Evolutionary conservation across 805 yeast species (phyloP), one percentile per base, ranked within the genome.

Genomic region (Spencermartinsiella europaea): DNA sequence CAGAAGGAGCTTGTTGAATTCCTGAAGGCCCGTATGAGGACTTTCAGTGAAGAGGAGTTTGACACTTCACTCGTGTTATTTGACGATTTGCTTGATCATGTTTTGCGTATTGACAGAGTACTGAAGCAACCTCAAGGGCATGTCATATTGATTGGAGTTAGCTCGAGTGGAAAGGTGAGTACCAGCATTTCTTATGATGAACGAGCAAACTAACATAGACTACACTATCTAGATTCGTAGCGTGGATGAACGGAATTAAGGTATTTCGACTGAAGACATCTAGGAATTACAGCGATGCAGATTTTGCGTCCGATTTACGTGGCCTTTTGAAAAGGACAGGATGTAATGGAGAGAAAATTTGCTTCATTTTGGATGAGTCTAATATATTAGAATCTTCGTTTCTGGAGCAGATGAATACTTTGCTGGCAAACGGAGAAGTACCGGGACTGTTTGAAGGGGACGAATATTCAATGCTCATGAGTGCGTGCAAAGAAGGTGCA

Each of bases 351-450:
- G 83, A 83, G 53, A 75, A 71, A 44, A 62, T 81, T 0, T 85
- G 95, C 53, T 77, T 87, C 46, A 69, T 90, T 17, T 73, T 91
- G 16, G 95, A 88, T 54, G 96, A 91, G 56, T 80, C 95, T 0
- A 78, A 82, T 22, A 77, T 89, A 42, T 55, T 81, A 36, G 90
- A 86, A 28, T 72, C 95, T 0, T 71, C 93, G 0, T 91, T 90
- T 58, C 65, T 91, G 25, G 98, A 91, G 63, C 70, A 95, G 50
- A 88, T 91, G 93, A 91, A 91, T 57, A 86, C 95, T 0, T 67
- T 91, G n/a, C 71, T 91, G 34, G 96, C 97, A 0, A 91, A 91
- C 63, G 85, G 95, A 0, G 97, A 91, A 58, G 74, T 89, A 34
- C 96, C 96, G 0, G 96, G 95, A 3, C 67, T 91, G 12, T 91